A percentile compares a stretch with the other conserved stretches of the same genome.
Evolutionary conservation across 345 rosid species (phyloP).

Genomic region (Eucalyptus cloeziana): DNA sequence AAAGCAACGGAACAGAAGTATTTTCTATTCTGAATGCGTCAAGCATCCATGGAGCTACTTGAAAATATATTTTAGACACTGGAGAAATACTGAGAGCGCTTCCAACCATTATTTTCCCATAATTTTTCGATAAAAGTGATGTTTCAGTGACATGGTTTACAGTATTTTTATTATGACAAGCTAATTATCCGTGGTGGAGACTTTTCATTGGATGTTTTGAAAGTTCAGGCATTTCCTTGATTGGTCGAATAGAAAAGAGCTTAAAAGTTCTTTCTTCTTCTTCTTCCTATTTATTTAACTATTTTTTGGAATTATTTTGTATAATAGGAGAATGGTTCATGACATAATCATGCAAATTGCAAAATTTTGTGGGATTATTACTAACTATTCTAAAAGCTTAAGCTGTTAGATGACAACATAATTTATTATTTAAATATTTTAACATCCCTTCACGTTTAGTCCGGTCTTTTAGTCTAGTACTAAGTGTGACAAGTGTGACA

Average conservation of each 20-base stretch:
- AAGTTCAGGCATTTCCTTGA: not conserved
- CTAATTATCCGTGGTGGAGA: not conserved
- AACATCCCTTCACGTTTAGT: fast-evolving
- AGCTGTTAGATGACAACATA: no score
- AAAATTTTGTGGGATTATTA: no score
- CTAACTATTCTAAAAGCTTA: fast-evolving
- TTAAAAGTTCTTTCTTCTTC: not conserved
- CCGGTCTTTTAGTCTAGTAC: fast-evolving
- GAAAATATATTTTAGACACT: not conserved
- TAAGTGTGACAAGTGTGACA: no score
- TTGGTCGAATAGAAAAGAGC: not conserved
- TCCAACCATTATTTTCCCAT: not conserved
- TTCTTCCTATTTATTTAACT: not conserved
- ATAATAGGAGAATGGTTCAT: not conserved
- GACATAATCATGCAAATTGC: not conserved
- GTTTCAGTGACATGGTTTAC: not conserved
- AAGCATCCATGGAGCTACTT: not conserved
- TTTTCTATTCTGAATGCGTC: not conserved
- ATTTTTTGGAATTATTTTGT: not conserved
- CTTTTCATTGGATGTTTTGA: not conserved
- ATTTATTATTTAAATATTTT: no score
- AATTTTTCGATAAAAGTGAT: not conserved
- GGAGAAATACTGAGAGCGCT: not conserved
- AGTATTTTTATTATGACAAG: not conserved
- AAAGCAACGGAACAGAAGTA: not conserved